Evolutionary conservation across 257 asterid genomes (phyloP).

Genomic region (Solanum lycopersicoides): DNA sequence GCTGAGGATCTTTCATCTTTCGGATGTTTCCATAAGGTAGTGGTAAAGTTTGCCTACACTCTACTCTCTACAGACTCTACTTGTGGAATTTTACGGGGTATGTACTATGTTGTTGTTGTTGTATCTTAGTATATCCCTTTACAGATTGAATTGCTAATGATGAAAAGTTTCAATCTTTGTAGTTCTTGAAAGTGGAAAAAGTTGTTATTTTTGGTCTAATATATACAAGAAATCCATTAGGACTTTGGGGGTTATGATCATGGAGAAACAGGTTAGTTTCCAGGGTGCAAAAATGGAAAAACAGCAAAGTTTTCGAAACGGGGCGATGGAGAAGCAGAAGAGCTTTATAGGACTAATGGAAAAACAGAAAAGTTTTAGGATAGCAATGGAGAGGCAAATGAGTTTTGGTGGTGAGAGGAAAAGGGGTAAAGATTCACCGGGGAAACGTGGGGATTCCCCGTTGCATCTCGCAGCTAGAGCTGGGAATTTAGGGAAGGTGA

Average conservation of each 20-base stretch:
- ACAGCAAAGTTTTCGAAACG: slow-evolving; percentile 53
- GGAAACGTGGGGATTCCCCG: slow-evolving; percentile 81
- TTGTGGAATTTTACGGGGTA: background rate
- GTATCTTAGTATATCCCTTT: background rate
- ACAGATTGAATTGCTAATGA: slow-evolving; percentile 12
- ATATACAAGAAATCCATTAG: background rate
- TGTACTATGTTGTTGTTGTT: background rate
- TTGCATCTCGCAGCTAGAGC: slow-evolving; percentile 87
- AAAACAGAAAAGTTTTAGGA: slow-evolving; percentile 90
- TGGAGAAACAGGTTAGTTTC: slow-evolving; percentile 68
- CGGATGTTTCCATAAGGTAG: background rate
- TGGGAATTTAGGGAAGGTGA: slow-evolving; percentile 70
- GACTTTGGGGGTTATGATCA: background rate
- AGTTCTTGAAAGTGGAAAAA: slow-evolving; percentile 5
- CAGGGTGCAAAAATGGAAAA: slow-evolving; percentile 39
- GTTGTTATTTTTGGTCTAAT: background rate
- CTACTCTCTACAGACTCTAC: background rate
- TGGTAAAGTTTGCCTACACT: background rate
- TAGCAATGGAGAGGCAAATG: slow-evolving; percentile 84
- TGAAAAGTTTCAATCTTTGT: slow-evolving; percentile 7
- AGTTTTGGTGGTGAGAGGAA: slow-evolving; percentile 81
- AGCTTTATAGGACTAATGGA: slow-evolving; percentile 84
- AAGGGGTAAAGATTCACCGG: slow-evolving; percentile 80
- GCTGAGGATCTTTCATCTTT: background rate
- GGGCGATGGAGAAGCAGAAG: slow-evolving; percentile 70